phyloP scores from a whole-genome alignment of 495 filamentous ascomycete genomes.

The Neurospora tetrasperma region DNA sequence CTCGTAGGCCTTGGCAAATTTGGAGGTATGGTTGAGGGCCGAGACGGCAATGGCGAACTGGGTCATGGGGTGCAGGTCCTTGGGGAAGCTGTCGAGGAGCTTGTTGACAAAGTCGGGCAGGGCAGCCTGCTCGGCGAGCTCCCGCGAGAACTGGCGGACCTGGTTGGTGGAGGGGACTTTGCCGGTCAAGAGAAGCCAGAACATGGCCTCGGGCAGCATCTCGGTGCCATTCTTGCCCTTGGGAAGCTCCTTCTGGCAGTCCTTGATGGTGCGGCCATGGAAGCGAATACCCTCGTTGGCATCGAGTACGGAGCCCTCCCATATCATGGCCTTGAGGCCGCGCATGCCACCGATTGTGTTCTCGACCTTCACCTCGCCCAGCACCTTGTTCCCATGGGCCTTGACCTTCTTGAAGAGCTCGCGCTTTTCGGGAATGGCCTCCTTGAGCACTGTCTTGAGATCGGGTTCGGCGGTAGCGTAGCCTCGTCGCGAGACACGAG shows the following conservation, averaged over 20 bases:
- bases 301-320: slow-evolving; percentile 97
- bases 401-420: slow-evolving; percentile 89
- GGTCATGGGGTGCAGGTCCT: slow-evolving; percentile 90
- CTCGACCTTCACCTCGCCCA: slow-evolving; percentile 90
- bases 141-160: slow-evolving; percentile 67
- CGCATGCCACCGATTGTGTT: slow-evolving; percentile 95
- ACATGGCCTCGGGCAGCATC: slow-evolving; percentile 99
- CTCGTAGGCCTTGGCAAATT: slow-evolving; percentile 89
- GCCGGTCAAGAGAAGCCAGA: slow-evolving; percentile 95
- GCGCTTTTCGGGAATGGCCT: slow-evolving; percentile 80
- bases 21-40: slow-evolving; percentile 81
- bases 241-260: slow-evolving; percentile 87
- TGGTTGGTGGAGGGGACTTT: slow-evolving; percentile 76
- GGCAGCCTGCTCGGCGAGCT: slow-evolving; percentile 75
- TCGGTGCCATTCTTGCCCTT: slow-evolving; percentile 92
- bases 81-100: slow-evolving; percentile 85
- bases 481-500: slow-evolving; percentile 24
- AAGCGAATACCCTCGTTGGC: slow-evolving; percentile 96
- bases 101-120: slow-evolving; percentile 78
- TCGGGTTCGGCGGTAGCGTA: slow-evolving; percentile 74
- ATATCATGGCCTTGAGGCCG: slow-evolving; percentile 93
- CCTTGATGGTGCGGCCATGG: slow-evolving; percentile 95
- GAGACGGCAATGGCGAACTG: slow-evolving; percentile 92
- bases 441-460: slow-evolving; percentile 73
- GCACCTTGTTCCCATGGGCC: slow-evolving; percentile 64